Evolutionary conservation across 768 basidiomycete species (phyloP), one percentile per base, ranked within the genome.

Genomic region (Phlebiopsis gigantea): DNA sequence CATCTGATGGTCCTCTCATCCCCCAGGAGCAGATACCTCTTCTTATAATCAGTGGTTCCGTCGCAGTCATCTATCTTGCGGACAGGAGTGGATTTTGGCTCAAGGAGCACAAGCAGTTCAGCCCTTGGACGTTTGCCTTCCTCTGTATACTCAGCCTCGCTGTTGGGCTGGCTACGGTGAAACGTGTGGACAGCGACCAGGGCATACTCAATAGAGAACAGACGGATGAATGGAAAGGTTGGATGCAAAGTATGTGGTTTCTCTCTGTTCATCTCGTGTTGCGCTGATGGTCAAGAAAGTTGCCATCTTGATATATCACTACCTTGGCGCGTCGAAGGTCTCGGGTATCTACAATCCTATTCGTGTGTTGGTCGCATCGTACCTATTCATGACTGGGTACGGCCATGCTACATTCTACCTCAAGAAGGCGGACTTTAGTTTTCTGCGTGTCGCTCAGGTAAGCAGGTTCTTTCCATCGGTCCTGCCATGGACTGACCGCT

Each of bases 171-270:
- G 71, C 69, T 9, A 90, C 85, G 1, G 71, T 90, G 61, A 85
- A 83, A 66, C 79, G 80, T 19, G 79, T 78, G 17, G 90, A 91
- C 61, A 91, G 87, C 64, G 92, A 97, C 65, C 71, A 88, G 51
- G 93, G 93, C 0, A 91, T 94, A 71, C 74, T 97, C 63, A 95
- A 93, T 65, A 79, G 93, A 56, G 90, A 94, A 49, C 92, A 96
- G 69, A 96, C 93, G 1, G 92, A 97, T 62, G 93, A 97, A 71
- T 97, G 93, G 93, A 96, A 96, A 70, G 93, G 93, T 2, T 97
- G 93, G 93, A 97, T 97, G 93, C 93, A 97, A 76, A 78, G 92
- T 92, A 65, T 55, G 87, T 70, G 21, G 6, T 31, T 22, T 49
- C 30, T 5, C 19, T 25, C 41, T n/a, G 10, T 19, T 17, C 10